Conservation (phyloP, 441 rosid genomes). For the Metrosideros polymorpha region DNA sequence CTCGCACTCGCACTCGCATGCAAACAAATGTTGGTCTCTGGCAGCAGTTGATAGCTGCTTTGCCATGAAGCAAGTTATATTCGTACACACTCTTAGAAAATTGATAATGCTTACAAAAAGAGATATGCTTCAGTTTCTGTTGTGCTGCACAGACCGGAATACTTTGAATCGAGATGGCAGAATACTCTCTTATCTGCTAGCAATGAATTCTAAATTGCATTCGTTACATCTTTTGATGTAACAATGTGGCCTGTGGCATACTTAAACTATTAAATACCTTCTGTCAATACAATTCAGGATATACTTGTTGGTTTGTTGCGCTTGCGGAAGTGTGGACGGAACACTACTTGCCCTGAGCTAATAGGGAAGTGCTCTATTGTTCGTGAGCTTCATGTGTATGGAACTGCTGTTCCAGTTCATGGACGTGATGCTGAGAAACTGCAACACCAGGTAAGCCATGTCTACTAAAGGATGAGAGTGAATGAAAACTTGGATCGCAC, state of each 20-base stretch:
- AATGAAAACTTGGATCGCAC: not conserved
- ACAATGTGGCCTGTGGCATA: not conserved
- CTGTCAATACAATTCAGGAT: slow-evolving; percentile 39
- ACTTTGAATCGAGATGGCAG: not conserved
- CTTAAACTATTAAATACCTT: not conserved
- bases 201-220: not conserved
- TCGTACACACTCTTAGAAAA: not conserved
- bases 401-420: slow-evolving; percentile 99
- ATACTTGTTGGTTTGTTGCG: slow-evolving; percentile 95
- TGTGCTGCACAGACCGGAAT: not conserved
- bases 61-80: not conserved
- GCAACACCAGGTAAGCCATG: slow-evolving; percentile 84
- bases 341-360: slow-evolving; percentile 88
- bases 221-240: not conserved
- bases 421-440: slow-evolving; percentile 90
- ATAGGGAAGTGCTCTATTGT: slow-evolving; percentile 85
- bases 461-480: not conserved
- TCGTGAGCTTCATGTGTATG: slow-evolving; percentile 98
- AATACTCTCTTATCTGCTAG: not conserved
- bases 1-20: fast-evolving
- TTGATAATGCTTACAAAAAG: not conserved
- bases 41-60: not conserved
- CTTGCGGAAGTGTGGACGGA: slow-evolving; percentile 81
- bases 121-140: not conserved
- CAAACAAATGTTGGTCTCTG: not conserved